A percentile compares a stretch with the other conserved stretches of the same genome.
Evolutionary conservation across 495 filamentous ascomycete species (phyloP).

Genomic region (Trichoderma orchidacearum): DNA sequence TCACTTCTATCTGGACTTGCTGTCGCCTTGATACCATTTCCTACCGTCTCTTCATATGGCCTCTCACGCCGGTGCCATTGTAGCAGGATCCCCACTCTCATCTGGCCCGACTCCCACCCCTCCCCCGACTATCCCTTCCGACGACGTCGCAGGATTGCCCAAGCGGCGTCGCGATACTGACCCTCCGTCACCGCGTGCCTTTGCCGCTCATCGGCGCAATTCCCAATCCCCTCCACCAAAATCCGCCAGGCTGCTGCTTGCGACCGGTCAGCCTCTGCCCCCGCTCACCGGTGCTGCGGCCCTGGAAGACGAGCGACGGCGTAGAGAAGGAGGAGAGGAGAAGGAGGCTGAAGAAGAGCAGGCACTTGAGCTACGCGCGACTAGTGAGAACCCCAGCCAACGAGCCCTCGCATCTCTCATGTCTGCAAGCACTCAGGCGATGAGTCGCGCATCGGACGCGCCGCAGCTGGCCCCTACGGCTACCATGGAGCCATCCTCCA

Average conservation of each 20-base stretch:
- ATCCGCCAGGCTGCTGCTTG: constrained; percentile 31
- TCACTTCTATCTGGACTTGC: constrained; percentile 18
- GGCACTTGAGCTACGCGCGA: constrained; percentile 19
- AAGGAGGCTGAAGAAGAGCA: background rate
- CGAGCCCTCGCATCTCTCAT: constrained; percentile 39
- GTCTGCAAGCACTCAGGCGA: constrained; percentile 29
- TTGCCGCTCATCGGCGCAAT: constrained; percentile 18
- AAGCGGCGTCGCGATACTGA: constrained; percentile 36
- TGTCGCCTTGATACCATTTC: constrained; percentile 29
- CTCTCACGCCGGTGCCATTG: constrained; percentile 10
- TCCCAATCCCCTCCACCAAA: constrained; percentile 34
- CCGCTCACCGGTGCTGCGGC: constrained; percentile 41
- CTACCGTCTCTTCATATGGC: constrained; percentile 28
- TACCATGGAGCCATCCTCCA: constrained; percentile 9
- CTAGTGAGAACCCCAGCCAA: constrained; percentile 39
- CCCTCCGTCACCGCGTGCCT: constrained; percentile 21
- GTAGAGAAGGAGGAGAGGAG: constrained; percentile 25
- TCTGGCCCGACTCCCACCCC: constrained; percentile 13
- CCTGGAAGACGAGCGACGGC: constrained; percentile 38
- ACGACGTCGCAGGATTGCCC: constrained; percentile 26
- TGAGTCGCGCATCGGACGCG: constrained; percentile 36
- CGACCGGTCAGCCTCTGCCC: constrained; percentile 32
- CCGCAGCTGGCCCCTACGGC: constrained; percentile 30
- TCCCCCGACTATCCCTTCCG: background rate
- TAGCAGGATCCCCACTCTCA: constrained; percentile 12